Evolutionary conservation across 179 eudicot genomes (phyloP).

Genomic region (Sideroxylon spinosum): DNA sequence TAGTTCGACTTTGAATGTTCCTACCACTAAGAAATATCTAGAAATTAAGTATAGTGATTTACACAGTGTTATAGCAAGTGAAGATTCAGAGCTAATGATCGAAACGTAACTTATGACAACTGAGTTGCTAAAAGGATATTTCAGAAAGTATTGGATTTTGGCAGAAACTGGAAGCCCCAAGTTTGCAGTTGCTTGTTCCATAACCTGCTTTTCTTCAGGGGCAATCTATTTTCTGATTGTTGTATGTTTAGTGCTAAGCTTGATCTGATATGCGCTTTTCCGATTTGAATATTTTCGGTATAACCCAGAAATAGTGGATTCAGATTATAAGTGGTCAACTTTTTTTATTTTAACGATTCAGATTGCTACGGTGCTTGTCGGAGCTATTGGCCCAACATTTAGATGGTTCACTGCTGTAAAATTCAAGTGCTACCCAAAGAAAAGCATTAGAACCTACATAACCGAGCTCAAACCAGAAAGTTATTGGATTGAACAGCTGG

Average conservation of each 20-base stretch:
- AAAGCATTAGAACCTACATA: background rate
- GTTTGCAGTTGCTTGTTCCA: slow-evolving; percentile 20
- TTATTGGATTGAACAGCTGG: slow-evolving; percentile 28
- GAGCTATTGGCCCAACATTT: too few species aligned
- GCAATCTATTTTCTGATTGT: background rate
- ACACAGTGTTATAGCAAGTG: background rate
- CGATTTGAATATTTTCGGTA: too few species aligned
- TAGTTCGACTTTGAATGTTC: slow-evolving; percentile 7
- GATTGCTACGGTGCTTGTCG: too few species aligned
- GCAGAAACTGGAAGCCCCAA: slow-evolving; percentile 20
- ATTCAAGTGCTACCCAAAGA: slow-evolving; percentile 4
- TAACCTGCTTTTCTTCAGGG: slow-evolving; percentile 1
- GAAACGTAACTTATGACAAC: background rate
- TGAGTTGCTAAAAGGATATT: background rate
- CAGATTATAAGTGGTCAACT: slow-evolving; percentile 30
- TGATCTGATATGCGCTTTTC: background rate
- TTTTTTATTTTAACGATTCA: too few species aligned
- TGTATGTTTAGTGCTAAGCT: background rate
- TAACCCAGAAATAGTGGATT: background rate
- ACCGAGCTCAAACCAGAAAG: slow-evolving; percentile 20
- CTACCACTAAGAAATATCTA: slow-evolving; percentile 14
- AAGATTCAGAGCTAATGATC: background rate
- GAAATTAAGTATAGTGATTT: slow-evolving; percentile 11
- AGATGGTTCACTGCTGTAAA: slow-evolving; percentile 23
- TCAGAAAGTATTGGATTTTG: slow-evolving; percentile 21